Conservation (phyloP, 192 early-diverging fungal genomes). For the Podila horticola region DNA sequence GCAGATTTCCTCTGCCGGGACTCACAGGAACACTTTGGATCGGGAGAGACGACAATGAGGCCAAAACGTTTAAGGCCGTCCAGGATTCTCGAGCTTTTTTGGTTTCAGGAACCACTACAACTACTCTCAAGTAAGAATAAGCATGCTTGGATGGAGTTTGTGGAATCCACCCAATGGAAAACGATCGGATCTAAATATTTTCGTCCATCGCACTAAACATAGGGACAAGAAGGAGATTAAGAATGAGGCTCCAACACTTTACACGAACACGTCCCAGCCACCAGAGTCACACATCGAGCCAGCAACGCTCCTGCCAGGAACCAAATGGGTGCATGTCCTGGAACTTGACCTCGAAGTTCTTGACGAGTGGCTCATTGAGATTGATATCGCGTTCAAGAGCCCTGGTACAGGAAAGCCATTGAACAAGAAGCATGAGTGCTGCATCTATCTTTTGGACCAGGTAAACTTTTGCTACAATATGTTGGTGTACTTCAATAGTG, state of each 20-base stretch:
- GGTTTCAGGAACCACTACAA: slow-evolving; percentile 1
- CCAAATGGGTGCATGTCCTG: slow-evolving; percentile 18
- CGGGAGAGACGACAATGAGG: slow-evolving; percentile 13
- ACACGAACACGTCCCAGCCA: neutral
- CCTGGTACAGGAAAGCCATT: slow-evolving; percentile 51
- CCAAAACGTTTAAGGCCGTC: slow-evolving; percentile 4
- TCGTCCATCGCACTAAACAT: neutral
- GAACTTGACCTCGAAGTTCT: slow-evolving; percentile 24
- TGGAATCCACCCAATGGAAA: too few relatives aligned
- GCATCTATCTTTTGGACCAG: slow-evolving; percentile 56
- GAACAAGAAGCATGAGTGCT: slow-evolving; percentile 49
- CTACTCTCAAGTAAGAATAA: slow-evolving; percentile 2
- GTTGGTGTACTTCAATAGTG: neutral
- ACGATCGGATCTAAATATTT: neutral
- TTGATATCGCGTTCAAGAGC: slow-evolving; percentile 37
- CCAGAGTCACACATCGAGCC: neutral
- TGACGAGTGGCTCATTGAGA: slow-evolving; percentile 28
- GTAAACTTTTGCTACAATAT: neutral
- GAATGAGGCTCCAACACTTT: neutral
- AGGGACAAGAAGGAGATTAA: slow-evolving; percentile 7
- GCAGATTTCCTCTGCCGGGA: slow-evolving; percentile 29
- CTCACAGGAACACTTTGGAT: slow-evolving; percentile 23
- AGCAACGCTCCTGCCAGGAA: slow-evolving; percentile 16
- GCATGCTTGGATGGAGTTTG: neutral
- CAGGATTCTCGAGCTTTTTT: neutral